Evolutionary conservation across 2,329 filamentous ascomycete genomes (phyloP).

Genomic region (Pseudogymnoascus sp.): DNA sequence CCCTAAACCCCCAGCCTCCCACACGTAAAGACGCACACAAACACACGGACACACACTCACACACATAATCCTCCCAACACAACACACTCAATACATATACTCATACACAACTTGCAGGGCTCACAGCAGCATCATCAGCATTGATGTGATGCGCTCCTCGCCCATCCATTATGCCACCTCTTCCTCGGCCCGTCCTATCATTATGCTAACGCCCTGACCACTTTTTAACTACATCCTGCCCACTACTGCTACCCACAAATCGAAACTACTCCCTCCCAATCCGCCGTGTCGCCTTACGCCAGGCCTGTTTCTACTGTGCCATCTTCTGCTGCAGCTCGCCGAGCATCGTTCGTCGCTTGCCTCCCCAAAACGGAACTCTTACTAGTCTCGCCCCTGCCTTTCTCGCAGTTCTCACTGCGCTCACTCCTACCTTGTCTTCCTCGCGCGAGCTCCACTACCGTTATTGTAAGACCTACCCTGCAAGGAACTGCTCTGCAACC

Average conservation of each 20-base stretch:
- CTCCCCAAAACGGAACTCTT: background rate
- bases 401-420: background rate
- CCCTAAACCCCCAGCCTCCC: background rate
- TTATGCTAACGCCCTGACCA: background rate
- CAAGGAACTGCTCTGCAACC: background rate
- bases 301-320: background rate
- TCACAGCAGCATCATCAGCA: slow-evolving; percentile 7
- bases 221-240: background rate
- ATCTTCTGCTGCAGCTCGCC: slow-evolving; percentile 4
- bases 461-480: background rate
- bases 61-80: background rate
- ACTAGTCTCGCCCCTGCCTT: background rate
- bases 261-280: background rate
- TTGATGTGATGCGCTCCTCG: background rate
- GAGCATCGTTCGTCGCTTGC: background rate
- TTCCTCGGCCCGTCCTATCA: background rate
- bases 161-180: background rate
- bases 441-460: background rate
- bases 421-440: background rate
- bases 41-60: background rate
- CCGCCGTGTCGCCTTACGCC: background rate
- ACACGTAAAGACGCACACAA: background rate
- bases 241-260: background rate
- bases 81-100: background rate
- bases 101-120: background rate